Base-by-base conservation (phyloP, 2,329 filamentous ascomycete genomes). In the Rutstroemia sp. region DNA sequence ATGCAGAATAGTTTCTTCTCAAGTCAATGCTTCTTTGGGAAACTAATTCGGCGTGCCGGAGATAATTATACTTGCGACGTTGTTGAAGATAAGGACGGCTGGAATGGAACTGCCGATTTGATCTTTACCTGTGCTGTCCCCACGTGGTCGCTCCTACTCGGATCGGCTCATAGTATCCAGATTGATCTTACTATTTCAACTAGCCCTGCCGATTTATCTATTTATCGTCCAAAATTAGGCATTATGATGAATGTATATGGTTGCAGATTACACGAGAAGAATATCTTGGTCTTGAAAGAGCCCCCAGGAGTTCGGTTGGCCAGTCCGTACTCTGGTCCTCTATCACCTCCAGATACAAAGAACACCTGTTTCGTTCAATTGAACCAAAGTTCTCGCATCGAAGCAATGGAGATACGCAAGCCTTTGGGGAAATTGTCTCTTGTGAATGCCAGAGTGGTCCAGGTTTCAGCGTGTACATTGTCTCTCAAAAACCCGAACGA, bases 1-100 rank as follows among this genome's bases (percentile, higher is more conserved):
- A 10, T 34, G 9, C 4, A 19, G 5, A 34, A 27, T 23, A 14
- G n/a, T 12, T 53, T 39, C 19, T 6, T n/a, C 7, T 53, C 30
- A 25, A 30, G 21, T 39, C 51, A 53, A 5, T 53, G 51, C 21
- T 53, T 53, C 10, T 53, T 53, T 18, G 51, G 42, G 6, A 53
- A 12, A 8, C 34, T 47, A 10, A 12, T 47, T 23, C 5, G n/a
- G 45, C 19, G 21, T n/a, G 6, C 41, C 14, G 19, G n/a, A 1
- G 38, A 52, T 9, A 21, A 4, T 0, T 7, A 52, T 44, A 6
- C 30, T 18, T 39, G 45, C 12, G 30, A 47, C 8, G 41, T 8
- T 7, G 7, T 47, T 8, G 51, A 53, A 47, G 51, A 53, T 4
- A 14, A 16, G 9, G 16, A 3, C 5, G 42, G 51, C 10, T 53